A percentile compares a stretch with the other conserved stretches of the same genome.
Conservation (phyloP, 2,329 filamentous ascomycete genomes). For the Cercospora sojina region DNA sequence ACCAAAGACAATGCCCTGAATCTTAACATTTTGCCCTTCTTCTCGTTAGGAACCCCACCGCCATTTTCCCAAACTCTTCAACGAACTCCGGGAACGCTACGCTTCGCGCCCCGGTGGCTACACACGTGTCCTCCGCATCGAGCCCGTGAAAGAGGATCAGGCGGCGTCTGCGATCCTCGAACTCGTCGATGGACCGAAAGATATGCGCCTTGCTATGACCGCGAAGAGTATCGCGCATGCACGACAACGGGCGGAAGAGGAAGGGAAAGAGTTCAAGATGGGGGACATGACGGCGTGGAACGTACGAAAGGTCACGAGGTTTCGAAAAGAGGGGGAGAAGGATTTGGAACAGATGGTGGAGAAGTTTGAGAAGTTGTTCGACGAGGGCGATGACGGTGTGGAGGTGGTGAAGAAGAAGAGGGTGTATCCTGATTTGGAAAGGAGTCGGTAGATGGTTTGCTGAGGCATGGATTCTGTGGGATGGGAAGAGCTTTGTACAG, state of each 20-base stretch:
- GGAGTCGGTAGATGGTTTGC: background rate
- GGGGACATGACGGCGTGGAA: slow-evolving; percentile 75
- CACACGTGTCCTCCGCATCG: slow-evolving; percentile 88
- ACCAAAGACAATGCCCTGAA: background rate
- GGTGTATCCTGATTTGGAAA: slow-evolving; percentile 35
- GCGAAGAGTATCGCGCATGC: slow-evolving; percentile 73
- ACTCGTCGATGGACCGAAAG: slow-evolving; percentile 88
- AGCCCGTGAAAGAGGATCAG: slow-evolving; percentile 84
- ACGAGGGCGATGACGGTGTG: slow-evolving; percentile 37
- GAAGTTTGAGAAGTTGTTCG: slow-evolving; percentile 41
- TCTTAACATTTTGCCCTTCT: background rate
- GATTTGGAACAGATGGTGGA: slow-evolving; percentile 64
- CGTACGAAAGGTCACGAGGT: slow-evolving; percentile 78
- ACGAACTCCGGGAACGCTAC: slow-evolving; percentile 77
- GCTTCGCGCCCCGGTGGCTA: slow-evolving; percentile 79
- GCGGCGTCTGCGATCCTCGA: slow-evolving; percentile 88
- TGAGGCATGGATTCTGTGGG: too few species aligned
- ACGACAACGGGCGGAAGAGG: slow-evolving; percentile 23
- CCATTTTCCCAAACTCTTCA: slow-evolving; percentile 79
- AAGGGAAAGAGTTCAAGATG: slow-evolving; percentile 55
- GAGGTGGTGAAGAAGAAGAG: slow-evolving; percentile 38
- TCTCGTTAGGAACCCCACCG: slow-evolving; percentile 16
- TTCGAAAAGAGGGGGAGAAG: slow-evolving; percentile 63
- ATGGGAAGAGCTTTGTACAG: background rate
- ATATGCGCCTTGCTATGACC: slow-evolving; percentile 93